A percentile compares a stretch with the other conserved stretches of the same genome.
phyloP scores from a whole-genome alignment of 179 eudicot genomes.

The Amaranthus tricolor region DNA sequence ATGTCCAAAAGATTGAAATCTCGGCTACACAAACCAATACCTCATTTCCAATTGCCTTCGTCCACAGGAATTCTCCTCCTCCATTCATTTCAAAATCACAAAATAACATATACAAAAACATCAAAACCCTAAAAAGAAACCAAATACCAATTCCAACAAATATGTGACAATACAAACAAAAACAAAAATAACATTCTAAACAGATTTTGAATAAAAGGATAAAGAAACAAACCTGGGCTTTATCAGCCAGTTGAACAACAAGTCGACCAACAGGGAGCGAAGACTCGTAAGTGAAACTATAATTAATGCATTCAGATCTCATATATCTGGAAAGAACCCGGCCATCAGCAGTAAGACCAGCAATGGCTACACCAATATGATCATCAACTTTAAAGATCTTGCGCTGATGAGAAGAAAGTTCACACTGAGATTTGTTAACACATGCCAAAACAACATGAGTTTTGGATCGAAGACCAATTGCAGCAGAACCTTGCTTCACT shows the following conservation, averaged over 20 bases:
- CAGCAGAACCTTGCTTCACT: slow-evolving; percentile 96
- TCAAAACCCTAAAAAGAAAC: neutral
- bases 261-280: slow-evolving; percentile 82
- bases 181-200: neutral
- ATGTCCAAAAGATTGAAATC: no score
- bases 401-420: slow-evolving; percentile 91
- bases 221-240: slow-evolving; percentile 66
- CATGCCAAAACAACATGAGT: slow-evolving; percentile 68
- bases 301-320: slow-evolving; percentile 76
- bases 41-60: no score
- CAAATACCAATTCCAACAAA: neutral
- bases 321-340: slow-evolving; percentile 78
- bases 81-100: neutral
- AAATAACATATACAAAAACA: neutral
- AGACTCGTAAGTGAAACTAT: slow-evolving; percentile 60
- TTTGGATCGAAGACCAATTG: slow-evolving; percentile 90
- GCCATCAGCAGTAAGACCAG: slow-evolving; percentile 95
- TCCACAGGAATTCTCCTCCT: no score
- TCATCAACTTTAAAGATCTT: slow-evolving; percentile 97
- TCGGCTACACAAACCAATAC: no score
- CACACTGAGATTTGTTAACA: slow-evolving; percentile 86
- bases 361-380: slow-evolving; percentile 95
- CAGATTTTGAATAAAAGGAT: neutral
- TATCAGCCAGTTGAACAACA: slow-evolving; percentile 94
- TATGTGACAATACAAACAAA: no score